phyloP scores from a whole-genome alignment of 164 flowering plant species.

The Vitis labrusca region DNA sequence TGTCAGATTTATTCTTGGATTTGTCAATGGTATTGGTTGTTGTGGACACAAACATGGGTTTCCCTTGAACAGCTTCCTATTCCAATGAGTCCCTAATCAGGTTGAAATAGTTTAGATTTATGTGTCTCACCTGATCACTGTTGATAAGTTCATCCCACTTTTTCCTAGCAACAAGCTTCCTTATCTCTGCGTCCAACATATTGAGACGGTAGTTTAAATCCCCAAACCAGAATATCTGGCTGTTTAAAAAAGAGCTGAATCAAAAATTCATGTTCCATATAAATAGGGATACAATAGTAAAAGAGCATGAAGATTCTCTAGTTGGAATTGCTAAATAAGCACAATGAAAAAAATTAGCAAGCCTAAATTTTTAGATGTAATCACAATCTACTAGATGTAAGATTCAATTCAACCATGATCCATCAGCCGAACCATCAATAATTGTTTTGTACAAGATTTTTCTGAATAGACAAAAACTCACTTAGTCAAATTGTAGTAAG shows the following conservation, averaged over 20 bases:
- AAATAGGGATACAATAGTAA: neutral
- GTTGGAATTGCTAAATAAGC: neutral
- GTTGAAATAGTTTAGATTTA: neutral
- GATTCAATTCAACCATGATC: too few relatives aligned
- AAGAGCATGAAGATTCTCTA: neutral
- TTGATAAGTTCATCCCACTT: slow-evolving; percentile 78
- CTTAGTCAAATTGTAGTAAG: too few relatives aligned
- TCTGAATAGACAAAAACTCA: too few relatives aligned
- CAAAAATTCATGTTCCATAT: neutral
- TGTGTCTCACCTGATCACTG: slow-evolving; percentile 70
- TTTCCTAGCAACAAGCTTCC: slow-evolving; percentile 68
- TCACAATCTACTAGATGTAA: too few relatives aligned
- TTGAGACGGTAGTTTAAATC: slow-evolving; percentile 95
- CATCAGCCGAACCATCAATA: too few relatives aligned
- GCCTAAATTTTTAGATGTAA: too few relatives aligned
- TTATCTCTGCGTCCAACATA: slow-evolving; percentile 68
- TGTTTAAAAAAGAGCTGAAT: slow-evolving; percentile 30
- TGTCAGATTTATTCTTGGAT: too few relatives aligned
- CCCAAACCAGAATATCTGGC: slow-evolving; percentile 97
- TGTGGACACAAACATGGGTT: neutral
- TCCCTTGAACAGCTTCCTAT: neutral
- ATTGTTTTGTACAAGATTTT: too few relatives aligned
- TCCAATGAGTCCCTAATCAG: neutral
- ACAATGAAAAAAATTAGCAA: neutral
- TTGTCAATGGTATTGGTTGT: too few relatives aligned